Evolutionary conservation across 495 filamentous ascomycete genomes (phyloP), one percentile per base, ranked within the genome.

Genomic region (Aspergillus campestris): DNA sequence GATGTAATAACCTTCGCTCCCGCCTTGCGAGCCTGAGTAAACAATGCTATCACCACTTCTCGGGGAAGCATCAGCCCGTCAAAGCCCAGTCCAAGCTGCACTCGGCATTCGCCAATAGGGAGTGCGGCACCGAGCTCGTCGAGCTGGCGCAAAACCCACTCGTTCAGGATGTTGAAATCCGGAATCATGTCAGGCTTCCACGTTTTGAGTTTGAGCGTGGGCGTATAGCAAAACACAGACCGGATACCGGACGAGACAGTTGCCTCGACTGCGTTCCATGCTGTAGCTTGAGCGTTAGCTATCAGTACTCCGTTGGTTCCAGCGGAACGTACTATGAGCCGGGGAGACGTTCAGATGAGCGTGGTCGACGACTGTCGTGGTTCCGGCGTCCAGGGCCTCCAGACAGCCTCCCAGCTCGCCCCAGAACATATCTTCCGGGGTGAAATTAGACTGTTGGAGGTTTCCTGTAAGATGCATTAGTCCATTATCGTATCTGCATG

Each of bases 311-410:
- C 5, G 14, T 33, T 30, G 14, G 37, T 10, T 5, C 1, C 8
- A 35, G 15, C 31, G 28, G 14, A 8, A 32, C 52, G 54, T 55
- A 65, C 65, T 52, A 47, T 71, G 60, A 0, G 67, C 69, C 3
- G 61, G 56, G 0, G 71, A 64, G 40, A 62, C 64, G 38, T 65
- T 75, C 32, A 72, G 50, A 55, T 79, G 72, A 0, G 76, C 72
- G 49, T 79, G 75, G 48, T 82, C 78, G 1, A 80, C 64, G 0
- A 78, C 63, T 0, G 76, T 79, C 4, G 80, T 83, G 5, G 72
- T 75, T 10, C 80, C 79, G 5, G 66, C 68, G 49, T 79, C 65
- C 11, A 83, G 34, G 10, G 65, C 62, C 45, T 81, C 76, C 7
- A 75, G 62, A 31, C 64, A 61, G 2, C 76, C 79, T 3, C 63